phyloP scores from a whole-genome alignment of 2,329 filamentous ascomycete species.

The Aspergillus cejpii region DNA sequence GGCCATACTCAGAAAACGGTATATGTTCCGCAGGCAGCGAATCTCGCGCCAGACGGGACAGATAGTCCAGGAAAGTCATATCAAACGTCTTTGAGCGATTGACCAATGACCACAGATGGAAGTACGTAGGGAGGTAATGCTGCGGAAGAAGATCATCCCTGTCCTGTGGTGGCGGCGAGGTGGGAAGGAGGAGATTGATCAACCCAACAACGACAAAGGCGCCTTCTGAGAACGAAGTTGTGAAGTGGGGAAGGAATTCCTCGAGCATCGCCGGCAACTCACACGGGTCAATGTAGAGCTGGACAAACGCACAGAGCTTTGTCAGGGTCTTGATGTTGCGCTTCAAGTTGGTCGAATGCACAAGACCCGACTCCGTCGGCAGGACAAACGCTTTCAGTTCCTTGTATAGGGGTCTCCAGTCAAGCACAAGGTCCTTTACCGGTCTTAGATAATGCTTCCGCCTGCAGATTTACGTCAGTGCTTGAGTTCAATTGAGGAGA shows the following conservation, averaged over 20 bases:
- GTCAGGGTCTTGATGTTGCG: constrained; percentile 66
- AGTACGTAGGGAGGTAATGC: constrained; percentile 85
- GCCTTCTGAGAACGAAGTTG: constrained; percentile 82
- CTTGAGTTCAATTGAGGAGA: constrained; percentile 1
- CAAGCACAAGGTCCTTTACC: constrained; percentile 78
- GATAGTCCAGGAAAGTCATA: constrained; percentile 77
- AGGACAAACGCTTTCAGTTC: constrained; percentile 87
- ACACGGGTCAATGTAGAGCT: constrained; percentile 84
- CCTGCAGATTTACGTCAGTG: constrained; percentile 43
- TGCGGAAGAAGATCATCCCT: constrained; percentile 74
- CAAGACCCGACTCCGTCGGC: constrained; percentile 66
- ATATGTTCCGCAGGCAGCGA: constrained; percentile 68
- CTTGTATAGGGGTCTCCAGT: constrained; percentile 89
- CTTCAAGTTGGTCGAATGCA: constrained; percentile 57
- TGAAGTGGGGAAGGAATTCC: constrained; percentile 80
- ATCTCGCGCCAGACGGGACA: constrained; percentile 81
- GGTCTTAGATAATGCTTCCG: constrained; percentile 94
- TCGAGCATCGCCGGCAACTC: constrained; percentile 77
- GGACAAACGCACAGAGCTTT: constrained; percentile 83
- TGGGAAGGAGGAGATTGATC: constrained; percentile 82
- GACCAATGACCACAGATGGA: constrained; percentile 92
- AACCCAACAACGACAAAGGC: constrained; percentile 88
- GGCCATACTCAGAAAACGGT: constrained; percentile 75
- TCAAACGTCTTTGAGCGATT: constrained; percentile 85
- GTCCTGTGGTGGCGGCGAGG: constrained; percentile 61